These are phyloP conservation scores for Leccinum broughii DNA, from an alignment of 768 basidiomycete species.

Conservation along the genomic window DNA sequence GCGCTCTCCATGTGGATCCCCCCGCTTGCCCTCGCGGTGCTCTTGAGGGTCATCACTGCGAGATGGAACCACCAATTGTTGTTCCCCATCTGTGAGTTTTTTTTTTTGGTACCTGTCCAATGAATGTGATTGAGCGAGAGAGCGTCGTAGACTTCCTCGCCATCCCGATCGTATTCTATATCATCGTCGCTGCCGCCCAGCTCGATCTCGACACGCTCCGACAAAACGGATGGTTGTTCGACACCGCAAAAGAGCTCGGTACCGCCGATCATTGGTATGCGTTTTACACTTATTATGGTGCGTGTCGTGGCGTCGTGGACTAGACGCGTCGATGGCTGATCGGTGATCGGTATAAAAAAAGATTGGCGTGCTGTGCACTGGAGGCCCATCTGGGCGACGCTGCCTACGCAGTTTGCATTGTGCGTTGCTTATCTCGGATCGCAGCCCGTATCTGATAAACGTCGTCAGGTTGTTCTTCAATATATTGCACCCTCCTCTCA, in stretches of 20 bases:
- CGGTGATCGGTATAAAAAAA: slow-evolving; percentile 25
- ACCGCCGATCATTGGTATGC: slow-evolving; percentile 65
- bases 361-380: slow-evolving; percentile 64
- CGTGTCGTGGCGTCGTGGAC: slow-evolving; percentile 12
- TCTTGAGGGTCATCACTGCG: slow-evolving; percentile 79
- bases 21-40: slow-evolving; percentile 72
- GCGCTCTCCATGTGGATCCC: slow-evolving; percentile 77
- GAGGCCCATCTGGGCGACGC: slow-evolving; percentile 70
- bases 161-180: slow-evolving; percentile 84
- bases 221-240: slow-evolving; percentile 81
- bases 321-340: background rate
- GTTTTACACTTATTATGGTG: slow-evolving; percentile 82
- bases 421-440: slow-evolving; percentile 39
- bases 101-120: background rate
- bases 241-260: slow-evolving; percentile 42
- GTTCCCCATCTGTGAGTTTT: slow-evolving; percentile 77
- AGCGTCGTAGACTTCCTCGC: slow-evolving; percentile 62
- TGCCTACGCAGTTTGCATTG: slow-evolving; percentile 95
- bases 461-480: slow-evolving; percentile 73
- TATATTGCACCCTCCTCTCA: slow-evolving; percentile 79
- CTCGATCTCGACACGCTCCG: slow-evolving; percentile 64
- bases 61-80: slow-evolving; percentile 85
- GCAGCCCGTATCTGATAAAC: slow-evolving; percentile 25
- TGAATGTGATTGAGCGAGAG: background rate
- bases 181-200: slow-evolving; percentile 63